These are phyloP conservation scores for Balansia obtecta DNA, from an alignment of 2,329 filamentous ascomycete species.

Conservation along the genomic window DNA sequence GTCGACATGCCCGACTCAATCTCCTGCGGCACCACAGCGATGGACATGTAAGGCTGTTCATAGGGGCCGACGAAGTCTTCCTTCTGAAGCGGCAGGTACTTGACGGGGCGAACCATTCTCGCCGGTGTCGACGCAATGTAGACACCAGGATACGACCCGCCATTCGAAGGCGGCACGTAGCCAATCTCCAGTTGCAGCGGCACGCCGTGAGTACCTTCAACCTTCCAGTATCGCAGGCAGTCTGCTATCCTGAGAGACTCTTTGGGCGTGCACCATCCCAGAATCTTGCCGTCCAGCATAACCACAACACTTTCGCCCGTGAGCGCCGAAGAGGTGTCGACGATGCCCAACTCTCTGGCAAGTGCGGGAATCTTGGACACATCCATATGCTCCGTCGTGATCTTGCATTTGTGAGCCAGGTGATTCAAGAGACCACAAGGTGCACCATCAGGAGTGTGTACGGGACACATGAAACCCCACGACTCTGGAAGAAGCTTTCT, in stretches of 20 bases:
- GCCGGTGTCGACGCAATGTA: slow-evolving; percentile 84
- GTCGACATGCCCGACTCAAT: slow-evolving; percentile 80
- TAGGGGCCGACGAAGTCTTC: slow-evolving; percentile 84
- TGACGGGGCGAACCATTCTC: slow-evolving; percentile 82
- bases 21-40: slow-evolving; percentile 81
- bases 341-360: slow-evolving; percentile 68
- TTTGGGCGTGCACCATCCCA: slow-evolving; percentile 81
- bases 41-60: slow-evolving; percentile 97
- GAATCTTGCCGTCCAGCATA: slow-evolving; percentile 77
- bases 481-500: slow-evolving; percentile 91
- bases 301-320: slow-evolving; percentile 77
- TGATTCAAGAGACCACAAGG: slow-evolving; percentile 94
- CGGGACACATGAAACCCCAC: slow-evolving; percentile 95
- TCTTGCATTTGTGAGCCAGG: slow-evolving; percentile 85
- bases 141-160: slow-evolving; percentile 91
- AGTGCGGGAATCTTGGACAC: slow-evolving; percentile 62
- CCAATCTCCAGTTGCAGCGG: slow-evolving; percentile 83
- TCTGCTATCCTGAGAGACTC: slow-evolving; percentile 74
- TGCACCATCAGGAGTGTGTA: slow-evolving; percentile 92
- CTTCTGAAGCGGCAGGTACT: slow-evolving; percentile 77
- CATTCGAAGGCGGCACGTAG: slow-evolving; percentile 74
- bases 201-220: slow-evolving; percentile 69
- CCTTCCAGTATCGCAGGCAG: slow-evolving; percentile 89
- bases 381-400: slow-evolving; percentile 66
- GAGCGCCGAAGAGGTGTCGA: slow-evolving; percentile 62